phyloP scores from a whole-genome alignment of 305 asterid species.

The Plantago coronopus region DNA sequence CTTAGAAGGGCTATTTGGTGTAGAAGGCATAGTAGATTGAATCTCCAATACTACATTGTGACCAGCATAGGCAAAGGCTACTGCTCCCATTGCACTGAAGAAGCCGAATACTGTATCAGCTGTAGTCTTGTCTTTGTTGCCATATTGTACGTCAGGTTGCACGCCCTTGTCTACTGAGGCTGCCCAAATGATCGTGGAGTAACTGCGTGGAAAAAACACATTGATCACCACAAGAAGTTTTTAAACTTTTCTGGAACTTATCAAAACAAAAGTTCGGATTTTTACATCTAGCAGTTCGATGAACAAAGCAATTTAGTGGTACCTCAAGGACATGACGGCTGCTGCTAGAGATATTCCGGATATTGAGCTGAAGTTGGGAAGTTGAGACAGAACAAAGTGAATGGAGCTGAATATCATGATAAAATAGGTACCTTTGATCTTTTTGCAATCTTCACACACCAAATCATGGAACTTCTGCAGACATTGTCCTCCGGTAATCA shows the following conservation, averaged over 20 bases:
- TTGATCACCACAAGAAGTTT: too few species aligned
- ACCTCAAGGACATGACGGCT: constrained; percentile 13
- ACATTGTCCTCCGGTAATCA: constrained; percentile 13
- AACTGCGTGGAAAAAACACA: not conserved
- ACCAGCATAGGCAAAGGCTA: constrained; percentile 2
- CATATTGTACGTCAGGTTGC: constrained; percentile 8
- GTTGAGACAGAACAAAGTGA: constrained; percentile 10
- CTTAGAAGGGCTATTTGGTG: constrained; percentile 11
- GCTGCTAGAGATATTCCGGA: constrained; percentile 4
- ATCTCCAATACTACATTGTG: constrained; percentile 7
- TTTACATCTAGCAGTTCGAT: not conserved
- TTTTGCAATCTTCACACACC: not conserved
- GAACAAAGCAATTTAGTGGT: not conserved
- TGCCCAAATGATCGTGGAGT: constrained; percentile 16
- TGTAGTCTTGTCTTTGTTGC: not conserved
- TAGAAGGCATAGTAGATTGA: constrained; percentile 13
- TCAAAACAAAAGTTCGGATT: not conserved
- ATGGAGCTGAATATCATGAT: constrained; percentile 5
- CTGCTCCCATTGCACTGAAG: constrained; percentile 10
- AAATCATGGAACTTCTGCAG: constrained; percentile 1
- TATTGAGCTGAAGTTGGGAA: constrained; percentile 6
- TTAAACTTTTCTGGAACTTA: too few species aligned
- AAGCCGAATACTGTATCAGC: constrained; percentile 7
- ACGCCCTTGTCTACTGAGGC: constrained; percentile 14
- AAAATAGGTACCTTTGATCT: not conserved